Evolutionary conservation across 352 stramenopile species (phyloP), one percentile per base, ranked within the genome.

Genomic region (Pythium insidiosum): DNA sequence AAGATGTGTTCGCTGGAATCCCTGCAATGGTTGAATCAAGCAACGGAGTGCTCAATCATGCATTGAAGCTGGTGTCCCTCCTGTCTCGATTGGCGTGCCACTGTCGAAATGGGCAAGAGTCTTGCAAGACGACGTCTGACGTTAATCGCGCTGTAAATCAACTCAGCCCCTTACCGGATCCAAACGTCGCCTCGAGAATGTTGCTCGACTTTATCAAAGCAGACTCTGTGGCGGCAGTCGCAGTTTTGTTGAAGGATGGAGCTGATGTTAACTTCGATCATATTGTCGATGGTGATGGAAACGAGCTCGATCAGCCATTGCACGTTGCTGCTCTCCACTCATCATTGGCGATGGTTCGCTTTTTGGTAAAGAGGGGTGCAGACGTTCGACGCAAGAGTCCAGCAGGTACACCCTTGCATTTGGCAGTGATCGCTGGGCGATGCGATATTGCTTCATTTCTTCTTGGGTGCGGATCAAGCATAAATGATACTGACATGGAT

Each of bases 381-480:
- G 77, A 90, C 36, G 60, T 90, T 18, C 71, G 83, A 21, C 65
- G 79, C 26, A 54, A 63, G 9, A 71, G 73, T 24, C 51, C 63
- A 1, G 54, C 53, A 11, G 77, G 74, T 2, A 87, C 73, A 10
- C 71, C 77, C 19, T 59, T 93, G 5, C 80, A 93, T 30, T 61
- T 85, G 20, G 80, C 77, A 19, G 75, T 70, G 9, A 50, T 51
- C 25, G 52, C 43, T 16, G 70, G 73, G 7, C 73, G 80, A n/a
- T 93, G 80, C 58, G 68, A 90, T 46, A 45, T 90, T 0, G 68
- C 84, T 22, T 75, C 73, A 4, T 84, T 90, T 50, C 47, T 93
- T 2, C 43, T 93, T 28, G 67, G 90, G 44, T 89, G 77, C 52
- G 80, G 80, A 24, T 74, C 80, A 5, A 79, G 69, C 45, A 53